Conservation (phyloP, 2,329 filamentous ascomycete species). For the Bipolaris gigantea region DNA sequence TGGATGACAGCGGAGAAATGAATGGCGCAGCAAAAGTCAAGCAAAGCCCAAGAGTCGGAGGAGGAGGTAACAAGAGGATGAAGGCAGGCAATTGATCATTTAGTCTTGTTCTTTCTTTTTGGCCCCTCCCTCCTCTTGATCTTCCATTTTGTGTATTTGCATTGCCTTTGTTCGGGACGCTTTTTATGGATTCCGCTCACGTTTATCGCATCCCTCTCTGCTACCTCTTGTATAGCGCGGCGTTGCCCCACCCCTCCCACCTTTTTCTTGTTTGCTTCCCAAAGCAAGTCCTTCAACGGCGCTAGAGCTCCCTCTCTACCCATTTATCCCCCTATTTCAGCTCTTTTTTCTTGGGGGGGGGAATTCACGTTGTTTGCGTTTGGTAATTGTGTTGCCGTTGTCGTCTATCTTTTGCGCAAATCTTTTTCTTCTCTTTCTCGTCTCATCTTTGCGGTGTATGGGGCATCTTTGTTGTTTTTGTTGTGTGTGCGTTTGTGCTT, state of each 20-base stretch:
- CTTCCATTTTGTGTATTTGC: neutral
- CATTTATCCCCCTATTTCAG: conserved; percentile 10
- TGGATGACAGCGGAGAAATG: conserved; percentile 52
- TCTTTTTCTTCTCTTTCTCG: neutral
- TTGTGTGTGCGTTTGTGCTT: neutral
- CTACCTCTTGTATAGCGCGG: conserved; percentile 32
- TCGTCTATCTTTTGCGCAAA: neutral
- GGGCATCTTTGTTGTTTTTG: neutral
- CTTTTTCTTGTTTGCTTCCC: conserved; percentile 2
- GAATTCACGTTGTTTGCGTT: neutral
- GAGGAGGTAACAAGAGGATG: conserved; percentile 42
- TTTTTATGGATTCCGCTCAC: conserved; percentile 1
- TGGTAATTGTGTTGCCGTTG: neutral
- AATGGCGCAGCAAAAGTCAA: conserved; percentile 54
- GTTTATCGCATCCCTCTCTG: conserved; percentile 10
- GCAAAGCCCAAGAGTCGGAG: conserved; percentile 48
- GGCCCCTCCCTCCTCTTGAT: neutral
- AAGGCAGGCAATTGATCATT: conserved; percentile 31
- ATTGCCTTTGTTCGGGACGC: conserved; percentile 7
- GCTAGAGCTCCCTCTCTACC: conserved; percentile 7
- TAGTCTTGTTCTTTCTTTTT: neutral
- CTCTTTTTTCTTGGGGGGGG: conserved; percentile 1
- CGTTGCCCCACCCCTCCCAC: conserved; percentile 20
- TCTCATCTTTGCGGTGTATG: conserved; percentile 2
- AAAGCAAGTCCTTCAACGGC: conserved; percentile 5